Percentiles rank a stretch among this genome's conserved stretches.
Evolutionary conservation across 495 filamentous ascomycete genomes (phyloP).

Genomic region (Parathielavia hyrcaniae): DNA sequence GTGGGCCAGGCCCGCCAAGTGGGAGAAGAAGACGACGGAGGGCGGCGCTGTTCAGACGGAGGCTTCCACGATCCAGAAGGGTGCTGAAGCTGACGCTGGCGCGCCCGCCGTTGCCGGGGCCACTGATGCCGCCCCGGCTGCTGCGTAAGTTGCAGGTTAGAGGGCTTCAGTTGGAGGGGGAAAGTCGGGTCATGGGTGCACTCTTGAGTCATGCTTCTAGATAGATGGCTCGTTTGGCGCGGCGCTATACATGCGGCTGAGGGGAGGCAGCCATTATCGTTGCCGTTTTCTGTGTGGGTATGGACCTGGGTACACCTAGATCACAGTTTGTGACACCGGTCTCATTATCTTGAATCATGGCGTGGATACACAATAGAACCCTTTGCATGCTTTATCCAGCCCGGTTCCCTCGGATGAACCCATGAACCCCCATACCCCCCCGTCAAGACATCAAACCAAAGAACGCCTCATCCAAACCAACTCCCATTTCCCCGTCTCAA

Average conservation of each 20-base stretch:
- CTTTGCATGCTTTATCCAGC: constrained; percentile 10
- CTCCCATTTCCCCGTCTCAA: constrained; percentile 14
- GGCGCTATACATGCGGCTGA: not conserved
- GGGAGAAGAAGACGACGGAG: constrained; percentile 43
- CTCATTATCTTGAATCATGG: constrained; percentile 9
- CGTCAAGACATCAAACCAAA: not conserved
- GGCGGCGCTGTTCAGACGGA: constrained; percentile 22
- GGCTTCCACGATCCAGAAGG: constrained; percentile 25
- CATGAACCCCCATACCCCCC: not conserved
- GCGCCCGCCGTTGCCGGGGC: constrained; percentile 8
- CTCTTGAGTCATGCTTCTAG: not conserved
- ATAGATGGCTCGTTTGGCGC: not conserved
- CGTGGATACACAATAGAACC: constrained; percentile 19
- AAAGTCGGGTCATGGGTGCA: not conserved
- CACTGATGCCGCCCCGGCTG: constrained; percentile 31
- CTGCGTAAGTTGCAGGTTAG: constrained; percentile 19
- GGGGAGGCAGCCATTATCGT: not conserved
- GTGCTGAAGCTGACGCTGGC: constrained; percentile 16
- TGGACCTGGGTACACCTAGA: constrained; percentile 4
- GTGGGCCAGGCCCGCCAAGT: constrained; percentile 65
- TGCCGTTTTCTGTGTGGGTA: not conserved
- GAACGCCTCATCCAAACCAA: not conserved
- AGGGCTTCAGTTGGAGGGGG: not conserved
- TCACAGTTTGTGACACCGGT: not conserved
- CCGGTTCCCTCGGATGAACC: not conserved